A percentile compares a stretch with the other conserved stretches of the same genome.
These are phyloP conservation scores for Orbilia quercus DNA, from an alignment of 2,329 filamentous ascomycete species.

Conservation along the genomic window DNA sequence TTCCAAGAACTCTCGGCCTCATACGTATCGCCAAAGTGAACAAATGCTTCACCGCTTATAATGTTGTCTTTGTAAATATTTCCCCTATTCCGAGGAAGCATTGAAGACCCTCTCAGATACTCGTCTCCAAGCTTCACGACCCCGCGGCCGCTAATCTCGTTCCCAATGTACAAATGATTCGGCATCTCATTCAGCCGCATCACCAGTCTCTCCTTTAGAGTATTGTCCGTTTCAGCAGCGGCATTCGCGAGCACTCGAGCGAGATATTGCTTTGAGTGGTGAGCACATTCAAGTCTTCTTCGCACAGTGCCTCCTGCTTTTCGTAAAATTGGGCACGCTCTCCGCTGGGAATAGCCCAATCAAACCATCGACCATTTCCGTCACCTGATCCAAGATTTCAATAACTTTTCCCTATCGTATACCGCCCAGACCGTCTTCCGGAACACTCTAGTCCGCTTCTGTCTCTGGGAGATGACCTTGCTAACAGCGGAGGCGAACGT, in stretches of 20 bases:
- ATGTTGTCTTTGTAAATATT: constrained; percentile 23
- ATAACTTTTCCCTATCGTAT: constrained; percentile 27
- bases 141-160: constrained; percentile 16
- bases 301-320: constrained; percentile 13
- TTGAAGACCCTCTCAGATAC: constrained; percentile 17
- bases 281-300: constrained; percentile 10
- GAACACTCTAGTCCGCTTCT: constrained; percentile 6
- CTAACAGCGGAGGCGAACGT: constrained; percentile 5
- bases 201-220: constrained; percentile 5
- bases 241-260: not conserved
- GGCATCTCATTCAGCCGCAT: constrained; percentile 4
- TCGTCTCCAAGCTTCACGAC: constrained; percentile 27
- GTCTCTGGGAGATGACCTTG: constrained; percentile 14
- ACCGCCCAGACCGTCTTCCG: constrained; percentile 26
- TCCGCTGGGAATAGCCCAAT: constrained; percentile 13
- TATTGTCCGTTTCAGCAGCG: not conserved
- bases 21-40: constrained; percentile 32
- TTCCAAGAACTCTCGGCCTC: constrained; percentile 13
- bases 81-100: not conserved
- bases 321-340: not conserved
- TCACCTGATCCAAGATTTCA: constrained; percentile 19
- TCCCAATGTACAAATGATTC: constrained; percentile 9
- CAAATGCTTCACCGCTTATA: not conserved
- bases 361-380: constrained; percentile 18
- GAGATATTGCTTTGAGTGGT: constrained; percentile 2